These are phyloP conservation scores for Phylloporus rhodoxanthus DNA, from an alignment of 768 basidiomycete species.

Conservation along the genomic window DNA sequence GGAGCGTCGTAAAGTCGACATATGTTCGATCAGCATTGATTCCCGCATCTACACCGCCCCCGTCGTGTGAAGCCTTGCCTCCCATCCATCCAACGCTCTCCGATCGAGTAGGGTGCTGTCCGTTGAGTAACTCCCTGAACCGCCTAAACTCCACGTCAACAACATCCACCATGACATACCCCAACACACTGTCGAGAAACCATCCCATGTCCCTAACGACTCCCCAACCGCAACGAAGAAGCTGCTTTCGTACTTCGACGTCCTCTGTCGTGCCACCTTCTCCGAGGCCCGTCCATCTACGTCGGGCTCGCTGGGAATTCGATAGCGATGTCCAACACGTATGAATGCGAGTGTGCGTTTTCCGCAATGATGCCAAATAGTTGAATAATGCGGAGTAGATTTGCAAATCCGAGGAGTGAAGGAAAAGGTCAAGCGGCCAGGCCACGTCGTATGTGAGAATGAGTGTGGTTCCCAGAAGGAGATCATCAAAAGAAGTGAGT, in stretches of 20 bases:
- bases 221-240: slow-evolving; percentile 81
- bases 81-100: slow-evolving; percentile 15
- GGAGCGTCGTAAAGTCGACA: slow-evolving; percentile 83
- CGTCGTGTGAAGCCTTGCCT: slow-evolving; percentile 4
- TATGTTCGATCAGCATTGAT: slow-evolving; percentile 28
- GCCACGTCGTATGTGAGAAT: slow-evolving; percentile 63
- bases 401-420: slow-evolving; percentile 66
- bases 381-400: slow-evolving; percentile 75
- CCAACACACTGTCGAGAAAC: slow-evolving; percentile 80
- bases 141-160: slow-evolving; percentile 76
- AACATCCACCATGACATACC: slow-evolving; percentile 88
- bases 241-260: slow-evolving; percentile 51
- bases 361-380: slow-evolving; percentile 77
- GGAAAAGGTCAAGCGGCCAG: slow-evolving; percentile 89
- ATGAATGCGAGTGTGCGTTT: slow-evolving; percentile 75
- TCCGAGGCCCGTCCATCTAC: slow-evolving; percentile 80
- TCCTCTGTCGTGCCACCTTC: slow-evolving; percentile 82
- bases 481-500: slow-evolving; percentile 57
- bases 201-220: slow-evolving; percentile 84
- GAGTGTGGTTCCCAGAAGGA: slow-evolving; percentile 75
- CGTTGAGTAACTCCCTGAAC: slow-evolving; percentile 54
- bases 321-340: slow-evolving; percentile 82
- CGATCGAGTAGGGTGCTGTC: slow-evolving; percentile 16
- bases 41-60: slow-evolving; percentile 14
- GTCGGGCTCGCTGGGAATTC: slow-evolving; percentile 75